These are phyloP conservation scores for Athelia psychrophila DNA, from an alignment of 1,284 basidiomycete species.

Conservation along the genomic window DNA sequence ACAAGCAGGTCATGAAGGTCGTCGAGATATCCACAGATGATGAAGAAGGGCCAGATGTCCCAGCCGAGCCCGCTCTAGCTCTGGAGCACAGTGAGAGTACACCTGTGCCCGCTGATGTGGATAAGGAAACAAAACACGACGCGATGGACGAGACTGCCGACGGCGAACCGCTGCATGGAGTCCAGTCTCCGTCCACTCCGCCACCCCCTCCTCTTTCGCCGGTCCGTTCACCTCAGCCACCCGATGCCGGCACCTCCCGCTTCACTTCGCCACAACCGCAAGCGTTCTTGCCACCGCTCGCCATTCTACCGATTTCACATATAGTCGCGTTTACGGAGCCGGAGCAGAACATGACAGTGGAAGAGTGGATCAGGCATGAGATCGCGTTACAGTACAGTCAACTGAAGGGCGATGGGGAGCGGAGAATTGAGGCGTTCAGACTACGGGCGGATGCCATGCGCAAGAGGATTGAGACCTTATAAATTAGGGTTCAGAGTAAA, in stretches of 20 bases:
- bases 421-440: slow-evolving; percentile 56
- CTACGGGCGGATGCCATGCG: slow-evolving; percentile 57
- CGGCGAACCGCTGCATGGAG: not conserved
- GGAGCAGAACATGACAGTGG: slow-evolving; percentile 71
- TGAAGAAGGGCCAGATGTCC: not conserved
- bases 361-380: slow-evolving; percentile 75
- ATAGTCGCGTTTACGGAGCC: slow-evolving; percentile 49
- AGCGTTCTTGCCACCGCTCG: not conserved
- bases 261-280: not conserved
- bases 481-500: too few relatives aligned
- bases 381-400: slow-evolving; percentile 60
- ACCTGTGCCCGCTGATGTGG: not conserved
- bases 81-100: too few relatives aligned
- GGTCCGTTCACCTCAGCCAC: not conserved
- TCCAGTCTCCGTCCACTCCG: not conserved
- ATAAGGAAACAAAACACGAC: not conserved
- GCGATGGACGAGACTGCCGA: not conserved
- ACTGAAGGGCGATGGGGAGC: slow-evolving; percentile 60
- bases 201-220: not conserved
- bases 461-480: slow-evolving; percentile 40
- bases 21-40: slow-evolving; percentile 14
- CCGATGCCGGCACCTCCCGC: not conserved
- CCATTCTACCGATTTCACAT: not conserved
- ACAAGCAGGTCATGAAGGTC: slow-evolving; percentile 6
- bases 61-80: not conserved